Conservation (phyloP, 2,329 filamentous ascomycete species). For the Lachnellula suecica region DNA sequence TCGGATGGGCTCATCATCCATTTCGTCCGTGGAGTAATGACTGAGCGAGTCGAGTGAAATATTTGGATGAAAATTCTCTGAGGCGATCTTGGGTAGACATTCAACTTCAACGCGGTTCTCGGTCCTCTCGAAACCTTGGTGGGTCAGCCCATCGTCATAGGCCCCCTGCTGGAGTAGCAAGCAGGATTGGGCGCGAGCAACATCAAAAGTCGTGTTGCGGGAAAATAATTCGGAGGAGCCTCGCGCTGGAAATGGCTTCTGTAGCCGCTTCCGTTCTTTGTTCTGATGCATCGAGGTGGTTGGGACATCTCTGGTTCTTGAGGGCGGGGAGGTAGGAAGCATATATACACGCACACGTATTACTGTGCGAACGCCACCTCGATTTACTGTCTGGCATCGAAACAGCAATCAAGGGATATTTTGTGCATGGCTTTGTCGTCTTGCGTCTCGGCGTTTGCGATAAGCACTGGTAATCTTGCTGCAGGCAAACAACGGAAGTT, state of each 20-base stretch:
- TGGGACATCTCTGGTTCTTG: neutral
- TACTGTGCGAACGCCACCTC: neutral
- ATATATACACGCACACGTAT: too few relatives aligned
- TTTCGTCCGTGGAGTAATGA: conserved; percentile 11
- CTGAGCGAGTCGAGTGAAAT: neutral
- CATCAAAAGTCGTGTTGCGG: conserved; percentile 8
- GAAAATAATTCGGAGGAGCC: too few relatives aligned
- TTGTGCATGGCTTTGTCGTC: too few relatives aligned
- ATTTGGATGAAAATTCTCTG: neutral
- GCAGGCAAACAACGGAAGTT: too few relatives aligned
- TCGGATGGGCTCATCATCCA: conserved; percentile 5
- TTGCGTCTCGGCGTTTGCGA: too few relatives aligned
- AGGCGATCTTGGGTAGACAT: conserved; percentile 1
- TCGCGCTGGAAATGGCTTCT: neutral
- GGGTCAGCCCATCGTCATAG: conserved; percentile 6
- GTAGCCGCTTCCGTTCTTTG: neutral
- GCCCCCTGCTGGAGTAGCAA: conserved; percentile 2
- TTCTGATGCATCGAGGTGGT: neutral
- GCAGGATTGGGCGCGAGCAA: conserved; percentile 12
- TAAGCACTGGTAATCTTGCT: too few relatives aligned
- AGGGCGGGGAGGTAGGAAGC: neutral
- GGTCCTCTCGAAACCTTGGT: neutral
- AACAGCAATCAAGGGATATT: too few relatives aligned
- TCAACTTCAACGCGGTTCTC: neutral
- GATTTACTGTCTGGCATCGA: neutral